Evolutionary conservation across 768 basidiomycete species (phyloP), one percentile per base, ranked within the genome.

Genomic region (Sutorius australiensis): DNA sequence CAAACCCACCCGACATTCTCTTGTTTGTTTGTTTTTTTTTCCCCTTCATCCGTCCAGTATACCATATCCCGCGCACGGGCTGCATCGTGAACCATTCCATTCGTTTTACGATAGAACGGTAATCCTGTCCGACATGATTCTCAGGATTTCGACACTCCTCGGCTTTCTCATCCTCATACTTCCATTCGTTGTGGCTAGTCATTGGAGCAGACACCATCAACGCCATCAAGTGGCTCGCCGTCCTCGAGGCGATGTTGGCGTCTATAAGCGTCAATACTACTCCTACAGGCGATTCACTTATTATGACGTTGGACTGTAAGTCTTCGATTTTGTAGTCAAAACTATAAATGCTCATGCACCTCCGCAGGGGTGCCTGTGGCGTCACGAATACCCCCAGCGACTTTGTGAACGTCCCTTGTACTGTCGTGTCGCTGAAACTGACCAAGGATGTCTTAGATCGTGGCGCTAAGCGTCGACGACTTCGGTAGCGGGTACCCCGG

Each of bases 401-500:
- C 56, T 81, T 69, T 42, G 80, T 82, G 57, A 51, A 77, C 71
- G 46, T n/a, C 36, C 7, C 47, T 12, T 24, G 32, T 19, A 19
- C 30, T 16, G 19, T 39, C 31, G 12, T 43, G 24, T 45, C n/a
- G 36, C 34, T 42, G 31, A 32, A 40, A 44, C 49, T 59, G 17
- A 57, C 24, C 16, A 32, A 10, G 42, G 33, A 38, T 8, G 27
- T 44, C 45, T 28, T 51, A 82, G 81, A 80, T 82, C 51, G 81
- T 83, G 19, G 81, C 82, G 1, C 53, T 82, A 34, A 82, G 77
- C 62, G 64, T 54, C 48, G 61, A 76, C 63, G 77, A 85, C 72
- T 88, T 70, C 60, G 84, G 85, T 13, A 54, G 53, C 37, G 77
- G 78, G 6, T 87, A 81, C 66, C 86, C 88, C 6, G 81, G 86